A percentile compares a stretch with the other conserved stretches of the same genome.
These are phyloP conservation scores for Dissophora globulifera DNA, from an alignment of 192 early-diverging fungal species.

Conservation along the genomic window DNA sequence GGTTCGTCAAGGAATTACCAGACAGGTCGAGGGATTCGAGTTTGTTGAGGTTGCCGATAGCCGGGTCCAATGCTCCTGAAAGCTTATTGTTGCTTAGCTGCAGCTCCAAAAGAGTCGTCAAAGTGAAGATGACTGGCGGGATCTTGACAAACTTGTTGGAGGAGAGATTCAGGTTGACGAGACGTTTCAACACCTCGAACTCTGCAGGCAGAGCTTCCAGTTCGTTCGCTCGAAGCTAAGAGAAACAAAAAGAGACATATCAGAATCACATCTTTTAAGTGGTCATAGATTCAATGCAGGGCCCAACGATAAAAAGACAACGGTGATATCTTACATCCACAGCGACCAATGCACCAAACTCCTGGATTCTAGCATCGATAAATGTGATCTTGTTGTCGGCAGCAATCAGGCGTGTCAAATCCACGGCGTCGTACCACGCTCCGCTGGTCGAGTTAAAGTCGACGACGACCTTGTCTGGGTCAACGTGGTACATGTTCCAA, in stretches of 20 bases:
- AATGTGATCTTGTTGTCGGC: conserved; percentile 59
- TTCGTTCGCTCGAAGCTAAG: conserved; percentile 61
- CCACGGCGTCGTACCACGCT: conserved; percentile 64
- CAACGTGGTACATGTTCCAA: conserved; percentile 68
- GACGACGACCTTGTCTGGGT: conserved; percentile 58
- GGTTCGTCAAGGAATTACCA: conserved; percentile 42
- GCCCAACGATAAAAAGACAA: too few relatives aligned
- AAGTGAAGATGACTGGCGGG: conserved; percentile 46
- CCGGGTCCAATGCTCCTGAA: conserved; percentile 37
- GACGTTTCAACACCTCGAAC: conserved; percentile 42
- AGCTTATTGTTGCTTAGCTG: conserved; percentile 55
- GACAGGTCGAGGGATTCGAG: conserved; percentile 57
- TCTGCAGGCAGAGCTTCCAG: conserved; percentile 54
- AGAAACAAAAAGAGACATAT: background rate
- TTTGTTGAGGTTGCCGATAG: conserved; percentile 39
- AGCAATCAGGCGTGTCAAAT: conserved; percentile 62
- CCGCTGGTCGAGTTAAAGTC: conserved; percentile 57
- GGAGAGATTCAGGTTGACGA: conserved; percentile 56
- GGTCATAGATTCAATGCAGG: background rate
- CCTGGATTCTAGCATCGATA: conserved; percentile 61
- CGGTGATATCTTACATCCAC: conserved; percentile 68
- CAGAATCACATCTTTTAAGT: background rate
- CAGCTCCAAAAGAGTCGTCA: conserved; percentile 43
- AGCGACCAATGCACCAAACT: conserved; percentile 57
- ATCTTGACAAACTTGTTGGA: conserved; percentile 56